Evolutionary conservation across 192 early-diverging fungal species (phyloP).

Genomic region (Podila epigama): DNA sequence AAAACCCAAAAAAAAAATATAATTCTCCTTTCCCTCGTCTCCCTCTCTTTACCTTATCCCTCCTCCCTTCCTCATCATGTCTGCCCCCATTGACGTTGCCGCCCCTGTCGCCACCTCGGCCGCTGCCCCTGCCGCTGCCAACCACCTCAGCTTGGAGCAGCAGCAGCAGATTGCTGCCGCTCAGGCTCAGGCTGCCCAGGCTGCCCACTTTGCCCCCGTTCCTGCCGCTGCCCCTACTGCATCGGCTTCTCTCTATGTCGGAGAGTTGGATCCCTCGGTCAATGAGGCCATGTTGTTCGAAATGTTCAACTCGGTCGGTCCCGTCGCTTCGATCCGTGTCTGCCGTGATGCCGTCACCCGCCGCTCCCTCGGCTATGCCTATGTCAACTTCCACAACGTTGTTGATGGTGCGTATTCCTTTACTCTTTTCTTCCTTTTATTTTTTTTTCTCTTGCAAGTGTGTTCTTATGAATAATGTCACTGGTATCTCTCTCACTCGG

Average conservation of each 20-base stretch:
- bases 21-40: constrained; percentile 22
- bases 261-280: constrained; percentile 95
- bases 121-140: constrained; percentile 51
- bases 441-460: constrained; percentile 7
- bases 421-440: constrained; percentile 3
- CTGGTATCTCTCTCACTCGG: no score
- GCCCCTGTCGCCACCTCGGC: constrained; percentile 38
- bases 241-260: constrained; percentile 91
- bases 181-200: constrained; percentile 53
- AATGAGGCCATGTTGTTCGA: constrained; percentile 98
- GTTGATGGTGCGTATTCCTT: constrained; percentile 66
- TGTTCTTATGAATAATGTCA: neutral
- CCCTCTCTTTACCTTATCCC: constrained; percentile 7
- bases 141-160: constrained; percentile 55
- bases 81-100: constrained; percentile 38
- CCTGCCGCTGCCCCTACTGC: constrained; percentile 57
- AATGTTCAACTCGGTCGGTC: constrained; percentile 94
- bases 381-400: constrained; percentile 97
- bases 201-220: constrained; percentile 52
- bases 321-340: constrained; percentile 96
- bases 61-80: constrained; percentile 16
- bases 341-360: constrained; percentile 98
- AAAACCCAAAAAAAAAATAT: constrained; percentile 47
- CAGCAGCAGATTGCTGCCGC: constrained; percentile 61
- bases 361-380: constrained; percentile 95